Conservation (phyloP, 768 basidiomycete genomes). For the Podaxis sp. region DNA sequence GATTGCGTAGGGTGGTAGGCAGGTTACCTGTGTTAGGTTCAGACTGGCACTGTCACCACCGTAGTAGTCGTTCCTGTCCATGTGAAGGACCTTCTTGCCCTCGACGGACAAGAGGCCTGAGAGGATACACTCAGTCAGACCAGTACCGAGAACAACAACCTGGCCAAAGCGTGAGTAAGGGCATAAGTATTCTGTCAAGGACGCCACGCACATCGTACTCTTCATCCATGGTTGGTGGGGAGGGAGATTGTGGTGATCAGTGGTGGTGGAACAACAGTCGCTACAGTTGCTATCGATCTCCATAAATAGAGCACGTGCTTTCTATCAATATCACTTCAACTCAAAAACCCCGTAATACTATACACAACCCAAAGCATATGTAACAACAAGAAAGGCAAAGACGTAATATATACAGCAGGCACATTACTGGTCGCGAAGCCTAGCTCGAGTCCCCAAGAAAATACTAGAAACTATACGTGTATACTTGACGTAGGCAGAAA, state of each 20-base stretch:
- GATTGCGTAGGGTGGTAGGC: not conserved
- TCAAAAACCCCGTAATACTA: not conserved
- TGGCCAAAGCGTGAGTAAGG: slow-evolving; percentile 29
- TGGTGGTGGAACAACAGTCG: slow-evolving; percentile 26
- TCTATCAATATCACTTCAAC: slow-evolving; percentile 2
- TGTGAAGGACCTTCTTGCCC: slow-evolving; percentile 99
- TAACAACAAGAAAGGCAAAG: slow-evolving; percentile 7
- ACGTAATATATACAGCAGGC: slow-evolving; percentile 9
- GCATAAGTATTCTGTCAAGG: slow-evolving; percentile 12
- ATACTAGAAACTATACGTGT: slow-evolving; percentile 12
- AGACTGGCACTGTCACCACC: slow-evolving; percentile 96
- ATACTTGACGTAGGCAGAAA: slow-evolving; percentile 16
- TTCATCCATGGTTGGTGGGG: slow-evolving; percentile 81
- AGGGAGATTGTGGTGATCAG: slow-evolving; percentile 20
- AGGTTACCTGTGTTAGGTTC: slow-evolving; percentile 88
- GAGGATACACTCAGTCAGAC: slow-evolving; percentile 97
- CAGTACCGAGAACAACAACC: slow-evolving; percentile 94
- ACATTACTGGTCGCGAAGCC: not conserved
- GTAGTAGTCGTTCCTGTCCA: slow-evolving; percentile 98
- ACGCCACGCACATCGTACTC: slow-evolving; percentile 81
- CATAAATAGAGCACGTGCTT: slow-evolving; percentile 16
- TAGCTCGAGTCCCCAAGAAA: slow-evolving; percentile 13
- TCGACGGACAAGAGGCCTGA: slow-evolving; percentile 98
- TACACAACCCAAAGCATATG: slow-evolving; percentile 5
- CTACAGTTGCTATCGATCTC: slow-evolving; percentile 16